Conservation (phyloP, 495 filamentous ascomycete species). For the Penicillium cosmopolitanum region DNA sequence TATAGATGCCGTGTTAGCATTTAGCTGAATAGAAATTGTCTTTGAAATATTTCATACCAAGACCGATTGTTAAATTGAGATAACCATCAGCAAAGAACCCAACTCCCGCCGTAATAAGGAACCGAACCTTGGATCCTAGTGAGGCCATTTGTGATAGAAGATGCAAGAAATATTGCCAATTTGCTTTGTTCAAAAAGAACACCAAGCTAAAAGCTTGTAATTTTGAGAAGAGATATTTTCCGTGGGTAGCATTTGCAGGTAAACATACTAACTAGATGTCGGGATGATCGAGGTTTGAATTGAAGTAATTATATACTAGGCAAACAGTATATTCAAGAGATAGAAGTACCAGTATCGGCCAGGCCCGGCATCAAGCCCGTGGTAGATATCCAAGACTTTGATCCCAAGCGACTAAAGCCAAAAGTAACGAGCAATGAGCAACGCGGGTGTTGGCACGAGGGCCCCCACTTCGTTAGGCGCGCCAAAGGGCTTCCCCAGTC, state of each 20-base stretch:
- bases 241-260: too few species aligned
- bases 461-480: background rate
- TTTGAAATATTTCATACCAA: slow-evolving; percentile 13
- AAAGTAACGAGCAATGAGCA: background rate
- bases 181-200: background rate
- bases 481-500: slow-evolving; percentile 6
- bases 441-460: background rate
- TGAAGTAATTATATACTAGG: too few species aligned
- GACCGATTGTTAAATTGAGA: slow-evolving; percentile 27
- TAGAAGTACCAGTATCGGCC: background rate
- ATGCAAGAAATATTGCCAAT: background rate
- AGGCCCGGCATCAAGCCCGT: background rate
- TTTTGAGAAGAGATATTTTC: too few species aligned
- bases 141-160: slow-evolving; percentile 17
- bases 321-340: too few species aligned
- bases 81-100: slow-evolving; percentile 26
- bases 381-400: background rate
- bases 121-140: slow-evolving; percentile 20
- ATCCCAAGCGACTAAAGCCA: background rate
- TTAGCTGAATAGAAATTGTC: background rate
- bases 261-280: too few species aligned
- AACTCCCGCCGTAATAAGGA: slow-evolving; percentile 19
- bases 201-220: too few species aligned
- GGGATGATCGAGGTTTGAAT: too few species aligned
- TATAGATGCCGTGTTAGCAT: background rate